These are phyloP conservation scores for Fennellomyces sp. DNA, from an alignment of 371 early-diverging fungal species.

Conservation along the genomic window DNA sequence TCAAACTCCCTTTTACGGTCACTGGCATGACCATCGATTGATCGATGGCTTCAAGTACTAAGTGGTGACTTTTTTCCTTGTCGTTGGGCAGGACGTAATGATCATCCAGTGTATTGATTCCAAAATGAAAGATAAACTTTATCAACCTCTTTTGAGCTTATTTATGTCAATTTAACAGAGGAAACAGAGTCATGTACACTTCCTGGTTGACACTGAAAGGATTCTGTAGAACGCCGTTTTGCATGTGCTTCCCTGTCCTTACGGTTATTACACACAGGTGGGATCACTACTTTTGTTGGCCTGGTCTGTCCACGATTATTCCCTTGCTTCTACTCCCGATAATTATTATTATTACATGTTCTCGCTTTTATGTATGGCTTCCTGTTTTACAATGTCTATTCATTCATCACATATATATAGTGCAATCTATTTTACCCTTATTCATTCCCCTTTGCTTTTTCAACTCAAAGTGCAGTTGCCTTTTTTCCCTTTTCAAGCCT, in stretches of 20 bases:
- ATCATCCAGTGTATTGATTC: too few relatives aligned
- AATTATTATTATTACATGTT: conserved; percentile 4
- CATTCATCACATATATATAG: neutral
- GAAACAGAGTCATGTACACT: too few relatives aligned
- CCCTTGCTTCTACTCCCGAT: conserved; percentile 1
- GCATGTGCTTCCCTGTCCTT: neutral
- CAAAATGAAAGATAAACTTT: too few relatives aligned
- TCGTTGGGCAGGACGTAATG: too few relatives aligned
- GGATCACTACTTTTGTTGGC: neutral
- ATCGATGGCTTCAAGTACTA: too few relatives aligned
- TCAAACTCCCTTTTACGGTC: neutral
- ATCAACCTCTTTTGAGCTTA: too few relatives aligned
- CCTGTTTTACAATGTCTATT: neutral
- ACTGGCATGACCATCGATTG: too few relatives aligned
- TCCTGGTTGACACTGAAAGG: too few relatives aligned
- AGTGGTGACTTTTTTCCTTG: too few relatives aligned
- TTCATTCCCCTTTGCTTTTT: neutral
- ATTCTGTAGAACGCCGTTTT: neutral
- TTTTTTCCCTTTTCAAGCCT: neutral
- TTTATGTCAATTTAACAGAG: too few relatives aligned
- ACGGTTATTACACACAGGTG: neutral
- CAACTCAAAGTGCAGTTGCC: neutral
- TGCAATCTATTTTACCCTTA: neutral
- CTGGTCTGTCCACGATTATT: neutral
- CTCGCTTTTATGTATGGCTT: neutral